Base-by-base conservation (phyloP, 768 basidiomycete species). In the Leccinum truebloodii region DNA sequence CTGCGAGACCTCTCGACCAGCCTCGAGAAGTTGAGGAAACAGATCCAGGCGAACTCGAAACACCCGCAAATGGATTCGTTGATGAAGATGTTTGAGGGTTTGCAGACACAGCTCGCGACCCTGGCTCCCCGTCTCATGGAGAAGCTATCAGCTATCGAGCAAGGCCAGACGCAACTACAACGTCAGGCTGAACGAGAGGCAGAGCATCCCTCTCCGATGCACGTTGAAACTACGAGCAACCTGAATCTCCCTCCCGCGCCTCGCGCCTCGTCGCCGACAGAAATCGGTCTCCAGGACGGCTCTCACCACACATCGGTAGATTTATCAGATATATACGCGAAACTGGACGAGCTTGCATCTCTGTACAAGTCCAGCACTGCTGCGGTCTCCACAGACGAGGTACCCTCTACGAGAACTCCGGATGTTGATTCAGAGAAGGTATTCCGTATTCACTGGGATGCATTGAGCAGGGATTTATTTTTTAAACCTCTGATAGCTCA, bases 101-200 rank as follows among this genome's bases (percentile, higher is more conserved):
- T 84, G 46, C 73, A 76, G 54, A 55, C 58, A 3, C 77, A 76
- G n/a, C 65, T 86, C 55, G 73, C 72, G 13, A 67, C 67, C 8
- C 71, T 79, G 37, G 68, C 80, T 37, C 76, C 79, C 12, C 59
- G 71, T 6, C 64, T 83, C 39, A 58, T 75, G 26, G 71, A 70
- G 34, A 77, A 73, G 57, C 66, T 78, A 16, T 59, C 64, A 14
- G 69, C 69, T 28, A 71, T 78, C 50, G 71, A 67, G 64, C 70
- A 61, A n/a, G 63, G 55, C 57, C 71, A 67, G 49, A 34, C 50
- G 16, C 66, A 60, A 62, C 57, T 60, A 32, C 68, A 58, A 65
- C 59, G 50, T 57, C 69, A 59, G 41, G 59, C 59, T 10, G 20
- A 14, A 32, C 70, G 51, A 48, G 61, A 63, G 35, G 55, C 26